Evolutionary conservation across 345 rosid species (phyloP).

Genomic region (Pelargonium nanum): DNA sequence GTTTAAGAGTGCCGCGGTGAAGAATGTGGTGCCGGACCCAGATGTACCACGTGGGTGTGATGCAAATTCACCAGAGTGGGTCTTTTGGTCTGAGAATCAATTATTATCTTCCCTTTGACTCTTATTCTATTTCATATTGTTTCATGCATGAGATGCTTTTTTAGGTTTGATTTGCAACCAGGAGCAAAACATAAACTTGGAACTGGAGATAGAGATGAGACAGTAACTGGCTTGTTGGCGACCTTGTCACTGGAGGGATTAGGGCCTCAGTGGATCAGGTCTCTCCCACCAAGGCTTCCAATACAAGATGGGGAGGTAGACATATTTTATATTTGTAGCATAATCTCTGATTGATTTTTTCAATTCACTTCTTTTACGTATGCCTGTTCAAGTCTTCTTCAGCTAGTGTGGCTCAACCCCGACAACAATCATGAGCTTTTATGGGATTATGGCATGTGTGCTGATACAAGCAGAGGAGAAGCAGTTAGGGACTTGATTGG

Average conservation of each 20-base stretch:
- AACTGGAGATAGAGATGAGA: conserved; percentile 75
- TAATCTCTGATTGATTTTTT: conserved; percentile 6
- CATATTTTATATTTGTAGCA: background rate
- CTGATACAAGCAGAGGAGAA: conserved; percentile 91
- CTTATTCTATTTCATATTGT: conserved; percentile 11
- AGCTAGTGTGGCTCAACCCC: conserved; percentile 90
- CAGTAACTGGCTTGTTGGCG: conserved; percentile 39
- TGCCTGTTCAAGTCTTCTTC: conserved; percentile 13
- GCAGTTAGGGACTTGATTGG: conserved; percentile 76
- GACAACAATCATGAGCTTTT: conserved; percentile 93
- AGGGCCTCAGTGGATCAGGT: conserved; percentile 72
- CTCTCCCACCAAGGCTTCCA: conserved; percentile 71
- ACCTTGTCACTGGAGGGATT: conserved; percentile 46
- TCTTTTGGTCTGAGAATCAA: conserved; percentile 10
- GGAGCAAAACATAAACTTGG: conserved; percentile 70
- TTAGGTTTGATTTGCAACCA: conserved; percentile 74
- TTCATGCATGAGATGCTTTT: conserved; percentile 12
- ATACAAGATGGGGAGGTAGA: conserved; percentile 73
- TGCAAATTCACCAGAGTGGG: conserved; percentile 71
- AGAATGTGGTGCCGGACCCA: conserved; percentile 66
- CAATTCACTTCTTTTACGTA: conserved; percentile 9
- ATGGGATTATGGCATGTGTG: conserved; percentile 98
- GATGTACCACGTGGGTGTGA: conserved; percentile 70
- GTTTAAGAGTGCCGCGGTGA: conserved; percentile 31
- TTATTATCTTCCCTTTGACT: background rate